phyloP scores from a whole-genome alignment of 169 alveolate genomes.

The Plasmodium vinckei region DNA sequence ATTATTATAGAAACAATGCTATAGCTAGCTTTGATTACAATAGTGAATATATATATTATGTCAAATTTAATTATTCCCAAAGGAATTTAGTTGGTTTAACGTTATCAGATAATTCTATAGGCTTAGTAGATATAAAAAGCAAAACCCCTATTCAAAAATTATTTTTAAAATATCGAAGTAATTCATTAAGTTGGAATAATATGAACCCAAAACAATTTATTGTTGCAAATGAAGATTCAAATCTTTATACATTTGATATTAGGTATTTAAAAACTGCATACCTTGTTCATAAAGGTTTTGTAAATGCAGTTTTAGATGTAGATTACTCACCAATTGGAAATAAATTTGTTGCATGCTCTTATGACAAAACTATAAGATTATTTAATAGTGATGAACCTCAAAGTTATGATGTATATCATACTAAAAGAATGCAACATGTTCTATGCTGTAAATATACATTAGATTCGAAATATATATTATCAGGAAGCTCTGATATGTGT shows the following conservation, averaged over 20 bases:
- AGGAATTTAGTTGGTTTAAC: conserved; percentile 91
- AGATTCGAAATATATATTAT: conserved; percentile 95
- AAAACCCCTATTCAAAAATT: conserved; percentile 93
- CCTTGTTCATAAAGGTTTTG: conserved; percentile 95
- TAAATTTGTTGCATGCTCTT: conserved; percentile 97
- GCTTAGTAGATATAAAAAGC: conserved; percentile 92
- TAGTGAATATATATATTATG: conserved; percentile 87
- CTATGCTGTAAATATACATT: conserved; percentile 92
- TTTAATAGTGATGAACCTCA: conserved; percentile 92
- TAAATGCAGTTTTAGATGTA: conserved; percentile 94
- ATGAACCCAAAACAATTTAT: conserved; percentile 97
- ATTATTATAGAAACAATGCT: conserved; percentile 81
- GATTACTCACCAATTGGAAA: conserved; percentile 97
- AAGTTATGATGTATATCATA: conserved; percentile 97
- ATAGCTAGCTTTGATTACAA: conserved; percentile 84
- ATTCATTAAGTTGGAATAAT: conserved; percentile 98
- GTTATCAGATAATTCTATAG: conserved; percentile 91
- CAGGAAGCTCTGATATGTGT: conserved; percentile 98
- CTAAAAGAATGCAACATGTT: conserved; percentile 97
- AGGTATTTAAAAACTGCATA: conserved; percentile 94
- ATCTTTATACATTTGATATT: conserved; percentile 98
- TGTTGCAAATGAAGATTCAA: conserved; percentile 98
- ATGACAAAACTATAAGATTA: conserved; percentile 97
- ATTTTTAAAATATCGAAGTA: conserved; percentile 91
- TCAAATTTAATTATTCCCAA: conserved; percentile 95